phyloP scores from a whole-genome alignment of 768 basidiomycete species.

The Psilocybe sp. region DNA sequence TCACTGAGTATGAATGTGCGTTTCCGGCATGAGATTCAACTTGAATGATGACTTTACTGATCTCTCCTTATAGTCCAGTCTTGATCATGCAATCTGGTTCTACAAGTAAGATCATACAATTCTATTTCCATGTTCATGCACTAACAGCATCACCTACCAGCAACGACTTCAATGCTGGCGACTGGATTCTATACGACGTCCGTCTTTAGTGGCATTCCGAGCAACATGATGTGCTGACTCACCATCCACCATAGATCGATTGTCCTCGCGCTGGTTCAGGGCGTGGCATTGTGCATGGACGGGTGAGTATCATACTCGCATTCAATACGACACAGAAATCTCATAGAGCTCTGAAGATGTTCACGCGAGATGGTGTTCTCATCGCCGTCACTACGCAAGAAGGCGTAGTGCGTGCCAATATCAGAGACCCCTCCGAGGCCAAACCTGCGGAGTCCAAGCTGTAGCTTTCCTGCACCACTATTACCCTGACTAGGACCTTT shows the following conservation, averaged over 20 bases:
- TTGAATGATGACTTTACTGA: not conserved
- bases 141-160: constrained; percentile 30
- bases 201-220: constrained; percentile 19
- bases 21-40: constrained; percentile 1
- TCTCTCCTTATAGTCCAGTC: constrained; percentile 46
- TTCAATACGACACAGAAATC: not conserved
- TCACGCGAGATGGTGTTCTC: constrained; percentile 60
- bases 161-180: constrained; percentile 71
- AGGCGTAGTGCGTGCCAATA: constrained; percentile 66
- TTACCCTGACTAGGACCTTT: not conserved
- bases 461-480: not conserved
- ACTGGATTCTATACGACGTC: constrained; percentile 80
- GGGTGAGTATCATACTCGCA: constrained; percentile 41
- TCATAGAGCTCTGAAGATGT: constrained; percentile 44
- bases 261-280: constrained; percentile 66
- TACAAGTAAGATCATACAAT: constrained; percentile 54
- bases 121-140: not conserved
- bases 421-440: constrained; percentile 35
- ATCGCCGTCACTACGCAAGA: constrained; percentile 81
- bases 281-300: constrained; percentile 66
- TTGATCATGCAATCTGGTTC: constrained; percentile 81
- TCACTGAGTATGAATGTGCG: constrained; percentile 61
- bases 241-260: constrained; percentile 43
- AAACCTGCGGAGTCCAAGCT: constrained; percentile 10
- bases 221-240: not conserved